These are phyloP conservation scores for Euryodendron excelsum DNA, from an alignment of 148 eudicot genomes.

Conservation along the genomic window DNA sequence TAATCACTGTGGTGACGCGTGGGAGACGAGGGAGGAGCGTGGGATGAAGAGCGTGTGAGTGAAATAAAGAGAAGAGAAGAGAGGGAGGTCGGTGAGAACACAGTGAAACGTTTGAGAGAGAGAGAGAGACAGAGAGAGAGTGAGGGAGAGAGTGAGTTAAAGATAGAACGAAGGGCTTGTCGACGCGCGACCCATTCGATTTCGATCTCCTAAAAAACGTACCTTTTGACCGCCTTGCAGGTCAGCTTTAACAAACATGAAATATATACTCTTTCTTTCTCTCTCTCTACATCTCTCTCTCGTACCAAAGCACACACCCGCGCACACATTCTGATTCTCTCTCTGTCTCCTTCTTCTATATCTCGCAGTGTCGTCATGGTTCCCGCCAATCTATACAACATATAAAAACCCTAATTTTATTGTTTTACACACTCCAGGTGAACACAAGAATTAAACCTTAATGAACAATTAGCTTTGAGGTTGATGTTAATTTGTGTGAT, in stretches of 20 bases:
- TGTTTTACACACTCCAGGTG: conserved; percentile 12
- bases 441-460: background rate
- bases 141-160: too few relatives aligned
- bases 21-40: too few relatives aligned
- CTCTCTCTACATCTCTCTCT: conserved; percentile 17
- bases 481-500: too few relatives aligned
- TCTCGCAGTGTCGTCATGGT: conserved; percentile 25
- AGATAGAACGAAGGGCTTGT: too few relatives aligned
- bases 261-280: too few relatives aligned
- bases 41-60: too few relatives aligned
- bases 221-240: conserved; percentile 19
- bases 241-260: conserved; percentile 14
- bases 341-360: background rate
- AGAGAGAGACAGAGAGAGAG: too few relatives aligned
- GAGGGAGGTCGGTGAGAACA: too few relatives aligned
- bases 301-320: background rate
- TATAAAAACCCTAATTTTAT: conserved; percentile 20
- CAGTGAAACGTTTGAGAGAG: too few relatives aligned
- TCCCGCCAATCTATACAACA: too few relatives aligned
- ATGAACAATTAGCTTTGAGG: background rate
- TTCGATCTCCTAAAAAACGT: conserved; percentile 26
- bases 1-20: too few relatives aligned
- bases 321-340: conserved; percentile 16
- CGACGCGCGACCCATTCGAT: conserved; percentile 12
- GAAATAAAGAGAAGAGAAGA: too few relatives aligned